Base-by-base conservation (phyloP, 2,329 filamentous ascomycete species). In the Fusarium acutatum region DNA sequence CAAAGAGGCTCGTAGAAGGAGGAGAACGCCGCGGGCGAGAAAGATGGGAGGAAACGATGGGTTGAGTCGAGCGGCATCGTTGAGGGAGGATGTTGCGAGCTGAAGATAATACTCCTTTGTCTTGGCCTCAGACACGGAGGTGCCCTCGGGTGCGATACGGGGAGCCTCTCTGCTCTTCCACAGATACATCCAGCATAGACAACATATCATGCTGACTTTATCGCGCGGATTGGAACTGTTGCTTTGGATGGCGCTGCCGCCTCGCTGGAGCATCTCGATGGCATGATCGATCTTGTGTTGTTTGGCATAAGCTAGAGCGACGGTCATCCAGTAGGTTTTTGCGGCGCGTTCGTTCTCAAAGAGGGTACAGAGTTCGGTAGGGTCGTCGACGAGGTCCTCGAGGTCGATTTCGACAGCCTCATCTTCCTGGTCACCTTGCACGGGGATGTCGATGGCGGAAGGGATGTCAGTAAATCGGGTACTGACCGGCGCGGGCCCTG, bases 281-380 rank as follows among this genome's bases (percentile, higher is more conserved):
- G 90, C 90, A 84, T 96, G 93, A 80, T 98, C 95, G 71, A 96
- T 90, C 84, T 97, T 97, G 80, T 92, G 92, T 84, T 97, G 94
- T 85, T 98, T 99, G 44, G 96, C 96, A 80, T 99, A 99, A 53
- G 96, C 96, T 67, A 98, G 88, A 46, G 97, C 94, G 75, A 98
- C 96, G n/a, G 94, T 96, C 87, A 99, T 96, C 97, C 97, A 99
- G 77, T 97, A 97, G 59, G 92, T 94, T 78, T 96, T 95, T 41
- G 94, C 93, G 22, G 95, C 95, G 79, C 92, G 91, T 82, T 99
- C 97, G 79, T 96, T 97, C 84, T 99, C 96, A 72, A 99, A 91
- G 57, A 99, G 88, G 35, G 94, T 96, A 82, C 96, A 99, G 10
- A 99, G 89, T 84, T 99, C 96, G 52, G 94, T 97, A 26, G 94